Evolutionary conservation across 495 filamentous ascomycete species (phyloP), one percentile per base, ranked within the genome.

Genomic region (Chaetomium tenue): DNA sequence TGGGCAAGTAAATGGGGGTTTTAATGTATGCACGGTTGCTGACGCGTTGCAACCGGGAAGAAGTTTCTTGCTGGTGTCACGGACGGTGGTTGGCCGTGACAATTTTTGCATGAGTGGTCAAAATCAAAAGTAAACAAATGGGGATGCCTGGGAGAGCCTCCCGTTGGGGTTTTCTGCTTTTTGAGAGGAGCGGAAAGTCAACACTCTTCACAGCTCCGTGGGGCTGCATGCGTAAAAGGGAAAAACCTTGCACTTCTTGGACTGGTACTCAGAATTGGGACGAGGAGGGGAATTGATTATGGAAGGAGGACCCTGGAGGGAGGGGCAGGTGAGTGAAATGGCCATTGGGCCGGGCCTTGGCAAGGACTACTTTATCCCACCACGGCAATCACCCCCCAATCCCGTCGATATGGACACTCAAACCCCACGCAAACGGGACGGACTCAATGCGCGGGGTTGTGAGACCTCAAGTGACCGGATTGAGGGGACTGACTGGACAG

Each of bases 371-470:
- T 52, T 59, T 25, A 46, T 63, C 63, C 58, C 58, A 57, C 39
- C 52, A 40, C 62, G 58, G 60, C 65, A 50, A 61, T 63, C 58
- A 70, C 58, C 70, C 50, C 57, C 57, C 20, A 5, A 50, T 37
- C 48, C 33, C 25, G 39, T 56, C 47, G 47, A 40, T 39, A 42
- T 56, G 51, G 37, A 63, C 42, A 48, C 12, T 48, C 25, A 72
- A 37, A 75, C 71, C 71, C 71, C 66, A 69, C 69, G 69, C 39
- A 65, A 65, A 50, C 52, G n/a, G 23, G 55, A 53, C 40, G 12
- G 50, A 47, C 63, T 50, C 56, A 61, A 67, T 75, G 72, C 73
- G 74, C 66, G 63, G 63, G 63, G 55, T 54, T 30, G 25, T 55
- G 66, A 51, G 30, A 52, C 51, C 33, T 40, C 61, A 52, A 60